Evolutionary conservation across 331 rosid species (phyloP).

Genomic region (Phaseolus coccineus): DNA sequence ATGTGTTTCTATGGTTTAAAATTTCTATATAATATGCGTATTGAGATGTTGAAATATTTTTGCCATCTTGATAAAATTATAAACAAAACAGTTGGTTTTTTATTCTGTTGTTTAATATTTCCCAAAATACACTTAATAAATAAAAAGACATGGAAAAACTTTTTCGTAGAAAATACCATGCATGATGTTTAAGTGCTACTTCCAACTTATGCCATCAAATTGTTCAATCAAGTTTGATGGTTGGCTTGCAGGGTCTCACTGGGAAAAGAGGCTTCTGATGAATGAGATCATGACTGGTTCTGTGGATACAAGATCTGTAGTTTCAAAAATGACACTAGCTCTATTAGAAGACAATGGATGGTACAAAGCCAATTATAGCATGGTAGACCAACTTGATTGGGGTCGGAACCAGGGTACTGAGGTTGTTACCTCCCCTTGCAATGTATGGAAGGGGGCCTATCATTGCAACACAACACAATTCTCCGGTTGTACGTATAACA

Average conservation of each 20-base stretch:
- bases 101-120: neutral
- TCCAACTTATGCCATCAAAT: neutral
- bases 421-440: no score
- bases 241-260: conserved; percentile 81
- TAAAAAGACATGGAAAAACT: neutral
- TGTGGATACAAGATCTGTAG: conserved; percentile 98
- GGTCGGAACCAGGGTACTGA: no score
- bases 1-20: conserved; percentile 4
- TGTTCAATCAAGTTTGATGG: conserved; percentile 24
- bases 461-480: no score
- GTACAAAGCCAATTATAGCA: conserved; percentile 96
- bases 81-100: neutral
- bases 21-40: conserved; percentile 19
- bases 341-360: conserved; percentile 98
- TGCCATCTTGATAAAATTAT: neutral
- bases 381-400: conserved; percentile 98
- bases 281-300: conserved; percentile 99
- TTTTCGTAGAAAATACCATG: neutral
- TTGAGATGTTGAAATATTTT: neutral
- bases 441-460: no score
- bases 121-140: neutral
- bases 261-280: conserved; percentile 99
- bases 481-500: no score
- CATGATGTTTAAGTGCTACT: conserved; percentile 18
- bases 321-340: conserved; percentile 96